Base-by-base conservation (phyloP, 768 basidiomycete genomes). In the Suillus subluteus region DNA sequence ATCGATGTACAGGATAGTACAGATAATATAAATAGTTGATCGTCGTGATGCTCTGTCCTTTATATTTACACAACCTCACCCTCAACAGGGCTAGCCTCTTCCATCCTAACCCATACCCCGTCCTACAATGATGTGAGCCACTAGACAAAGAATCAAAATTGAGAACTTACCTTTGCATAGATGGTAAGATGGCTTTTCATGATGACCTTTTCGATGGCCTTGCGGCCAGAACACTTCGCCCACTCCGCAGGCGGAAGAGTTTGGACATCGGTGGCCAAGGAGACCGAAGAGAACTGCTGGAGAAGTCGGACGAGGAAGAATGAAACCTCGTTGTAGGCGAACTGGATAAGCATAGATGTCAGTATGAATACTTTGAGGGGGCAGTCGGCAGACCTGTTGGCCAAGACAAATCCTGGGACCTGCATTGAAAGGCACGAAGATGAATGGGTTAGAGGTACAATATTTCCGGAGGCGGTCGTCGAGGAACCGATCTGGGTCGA, bases 401-500 rank as follows among this genome's bases (percentile, higher is more conserved):
- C 79, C 80, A 1, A 79, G 70, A 35, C 79, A 80, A 43, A 79
- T 80, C 37, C 79, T 71, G 0, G 79, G 79, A 0, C 79, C 81
- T 7, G 80, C 80, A 48, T 79, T 81, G 71, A 82, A 82, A 1
- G 81, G 81, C 11, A 78, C 65, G 73, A 84, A 84, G 61, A 84
- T 83, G 76, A 80, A 83, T 0, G 88, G 87, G 68, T 88, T 87
- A 7, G 83, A 80, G 0, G 79, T 82, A 67, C 87, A 72, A 68
- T 89, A 87, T 67, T 85, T 87, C 5, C 81, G 78, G 50, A 88
- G 62, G 4, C 89, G 80, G 38, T 85, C 84, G 67, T 91, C 89
- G 48, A 91, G 73, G 81, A 89, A 91, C 1, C 89, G 82, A 66
- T 89, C 86, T 0, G 90, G 90, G 71, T 91, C 89, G 68, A 90